Conservation (phyloP, 2,329 filamentous ascomycete genomes). For the Rutstroemia sp. region DNA sequence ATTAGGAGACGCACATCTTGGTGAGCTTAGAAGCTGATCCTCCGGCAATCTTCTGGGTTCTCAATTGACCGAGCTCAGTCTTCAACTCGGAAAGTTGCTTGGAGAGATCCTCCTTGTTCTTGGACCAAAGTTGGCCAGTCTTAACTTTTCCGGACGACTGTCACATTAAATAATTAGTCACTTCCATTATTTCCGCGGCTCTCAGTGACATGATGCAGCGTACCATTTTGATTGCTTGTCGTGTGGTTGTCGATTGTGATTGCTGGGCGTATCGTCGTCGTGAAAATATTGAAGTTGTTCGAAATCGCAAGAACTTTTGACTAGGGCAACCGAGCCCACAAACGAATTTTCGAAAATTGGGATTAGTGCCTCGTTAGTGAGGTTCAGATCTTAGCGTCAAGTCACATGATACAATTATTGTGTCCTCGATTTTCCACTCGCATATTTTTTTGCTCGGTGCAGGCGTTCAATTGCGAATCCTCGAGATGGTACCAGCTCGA, state of each 20-base stretch:
- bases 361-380: background rate
- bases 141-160: constrained; percentile 71
- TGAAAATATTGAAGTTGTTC: constrained; percentile 10
- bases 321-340: constrained; percentile 9
- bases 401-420: background rate
- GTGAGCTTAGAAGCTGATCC: constrained; percentile 93
- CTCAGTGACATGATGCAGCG: background rate
- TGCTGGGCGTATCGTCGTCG: constrained; percentile 11
- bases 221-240: constrained; percentile 11
- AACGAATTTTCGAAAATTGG: constrained; percentile 7
- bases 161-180: constrained; percentile 31
- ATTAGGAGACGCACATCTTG: constrained; percentile 69
- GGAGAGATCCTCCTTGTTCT: constrained; percentile 97
- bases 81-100: constrained; percentile 95
- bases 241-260: constrained; percentile 11
- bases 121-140: constrained; percentile 93
- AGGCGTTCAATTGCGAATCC: too few species aligned
- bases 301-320: constrained; percentile 6
- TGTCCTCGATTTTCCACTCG: too few species aligned
- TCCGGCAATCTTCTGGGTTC: constrained; percentile 94
- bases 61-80: constrained; percentile 90
- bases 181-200: background rate
- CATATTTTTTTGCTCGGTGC: too few species aligned
- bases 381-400: background rate
- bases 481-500: too few species aligned